Base-by-base conservation (phyloP, 2,329 filamentous ascomycete genomes). In the Aureobasidium zeae region DNA sequence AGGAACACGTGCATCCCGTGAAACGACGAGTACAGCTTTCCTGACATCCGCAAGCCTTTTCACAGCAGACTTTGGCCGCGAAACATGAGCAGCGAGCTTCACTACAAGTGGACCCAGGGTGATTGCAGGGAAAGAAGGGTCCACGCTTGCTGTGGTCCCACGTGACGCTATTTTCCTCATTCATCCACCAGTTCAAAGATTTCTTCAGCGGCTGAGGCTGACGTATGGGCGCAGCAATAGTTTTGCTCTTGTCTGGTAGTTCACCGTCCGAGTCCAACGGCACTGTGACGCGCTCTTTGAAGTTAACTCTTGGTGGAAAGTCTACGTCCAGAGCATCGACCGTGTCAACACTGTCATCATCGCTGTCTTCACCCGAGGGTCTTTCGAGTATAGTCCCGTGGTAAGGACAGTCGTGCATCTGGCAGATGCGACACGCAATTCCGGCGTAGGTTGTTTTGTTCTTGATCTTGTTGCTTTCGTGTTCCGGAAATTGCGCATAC, bases 1-100 rank as follows among this genome's bases (percentile, higher is more conserved):
- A 5, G 53, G n/a, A 46, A 45, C 68, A 70, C 19, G 36, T 53
- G 51, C 68, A 71, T 7, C 68, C 68, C 39, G 55, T 54, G 48
- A 63, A 70, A 16, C 65, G 63, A n/a, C 64, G 54, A 9, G 75
- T 74, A 43, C 82, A 83, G 5, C 65, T 64, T 1, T 65, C 64
- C 37, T 77, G 67, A 54, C 84, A 89, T 2, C 70, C 71, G 55
- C 84, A 89, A 48, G 77, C 79, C 51, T 81, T 82, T 51, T 88
- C 83, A 55, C 84, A 89, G 13, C 81, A 70, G 15, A 86, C 64
- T 12, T 70, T 69, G 8, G 72, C 67, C 35, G 69, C 60, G 12
- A 75, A 77, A 54, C 84, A 89, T 2, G 70, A 64, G 52, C 84
- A 89, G 13, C 64, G 53, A 10, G 59, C 63, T n/a, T 70, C 71